Base-by-base conservation (phyloP, 768 basidiomycete species). In the Lentinula edodes region DNA sequence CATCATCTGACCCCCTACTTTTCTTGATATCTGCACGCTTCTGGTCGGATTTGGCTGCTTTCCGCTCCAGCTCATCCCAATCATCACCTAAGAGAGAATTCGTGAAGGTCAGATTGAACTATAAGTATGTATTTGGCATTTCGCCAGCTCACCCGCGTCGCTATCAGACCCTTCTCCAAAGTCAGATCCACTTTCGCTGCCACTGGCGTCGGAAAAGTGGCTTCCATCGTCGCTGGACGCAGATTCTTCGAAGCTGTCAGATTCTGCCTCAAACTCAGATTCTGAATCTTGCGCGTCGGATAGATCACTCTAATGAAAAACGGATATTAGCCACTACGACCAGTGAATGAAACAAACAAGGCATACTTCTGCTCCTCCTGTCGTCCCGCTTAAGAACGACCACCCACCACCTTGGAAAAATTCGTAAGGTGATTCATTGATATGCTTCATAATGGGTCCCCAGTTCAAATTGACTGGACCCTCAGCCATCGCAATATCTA, bases 331-430 rank as follows among this genome's bases (percentile, higher is more conserved):
- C 45, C 50, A 63, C 50, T 52, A 38, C 10, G 3, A 28, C 28
- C 28, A 4, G 3, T 3, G 35, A 2, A 34, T 61, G 35, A 38
- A 35, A 51, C 34, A 4, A 18, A 57, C 28, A 10, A 35, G n/a
- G 74, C 83, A 64, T 60, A 91, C 91, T 70, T 89, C 91, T 13
- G 80, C 84, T 35, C 82, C 89, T 62, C 80, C 83, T 9, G 71
- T 74, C 9, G 84, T 78, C 45, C 88, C 88, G 13, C 88, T 86
- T 63, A 98, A 82, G 87, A 95, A 98, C 61, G 76, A 78, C 96
- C 96, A 98, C 39, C 97, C 97, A n/a, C 94, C 95, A 53, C 89
- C 86, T 64, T 89, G 89, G 86, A 95, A 99, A 78, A 98, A 99
- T 34, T 91, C 93, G 66, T 90, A 87, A 0, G 97, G 95, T 64